A percentile compares a stretch with the other conserved stretches of the same genome.
Evolutionary conservation across 1,284 basidiomycete genomes (phyloP).

Genomic region (Leccinum pachyderme): DNA sequence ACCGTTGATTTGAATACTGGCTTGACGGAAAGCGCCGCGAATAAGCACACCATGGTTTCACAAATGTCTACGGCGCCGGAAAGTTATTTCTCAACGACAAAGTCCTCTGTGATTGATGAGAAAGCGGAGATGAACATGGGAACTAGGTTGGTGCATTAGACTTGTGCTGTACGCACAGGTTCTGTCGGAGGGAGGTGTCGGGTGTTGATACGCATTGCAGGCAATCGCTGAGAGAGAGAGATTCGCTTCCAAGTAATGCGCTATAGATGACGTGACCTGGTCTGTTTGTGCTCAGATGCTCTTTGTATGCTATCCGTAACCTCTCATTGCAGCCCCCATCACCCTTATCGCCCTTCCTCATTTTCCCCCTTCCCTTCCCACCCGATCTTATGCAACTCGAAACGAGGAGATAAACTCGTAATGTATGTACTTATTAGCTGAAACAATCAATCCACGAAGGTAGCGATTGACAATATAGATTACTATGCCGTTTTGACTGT

Average conservation of each 20-base stretch:
- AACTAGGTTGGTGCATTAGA: background rate
- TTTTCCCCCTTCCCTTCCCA: background rate
- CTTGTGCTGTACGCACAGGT: background rate
- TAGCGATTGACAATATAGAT: background rate
- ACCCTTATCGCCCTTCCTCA: background rate
- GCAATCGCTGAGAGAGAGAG: background rate
- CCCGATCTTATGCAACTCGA: background rate
- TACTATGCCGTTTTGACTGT: background rate
- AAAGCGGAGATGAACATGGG: background rate
- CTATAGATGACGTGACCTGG: background rate
- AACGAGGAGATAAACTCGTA: background rate
- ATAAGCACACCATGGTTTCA: background rate
- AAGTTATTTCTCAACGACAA: background rate
- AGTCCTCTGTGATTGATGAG: background rate
- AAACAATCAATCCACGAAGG: background rate
- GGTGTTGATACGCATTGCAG: background rate
- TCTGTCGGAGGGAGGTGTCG: background rate
- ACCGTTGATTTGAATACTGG: constrained; percentile 12
- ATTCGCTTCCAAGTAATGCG: background rate
- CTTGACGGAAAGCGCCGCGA: background rate
- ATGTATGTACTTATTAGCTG: background rate
- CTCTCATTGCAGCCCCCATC: background rate
- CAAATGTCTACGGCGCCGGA: background rate
- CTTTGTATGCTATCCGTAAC: background rate
- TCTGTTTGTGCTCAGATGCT: background rate